Conservation (phyloP, 1,284 basidiomycete genomes). For the Austroboletus niveus region DNA sequence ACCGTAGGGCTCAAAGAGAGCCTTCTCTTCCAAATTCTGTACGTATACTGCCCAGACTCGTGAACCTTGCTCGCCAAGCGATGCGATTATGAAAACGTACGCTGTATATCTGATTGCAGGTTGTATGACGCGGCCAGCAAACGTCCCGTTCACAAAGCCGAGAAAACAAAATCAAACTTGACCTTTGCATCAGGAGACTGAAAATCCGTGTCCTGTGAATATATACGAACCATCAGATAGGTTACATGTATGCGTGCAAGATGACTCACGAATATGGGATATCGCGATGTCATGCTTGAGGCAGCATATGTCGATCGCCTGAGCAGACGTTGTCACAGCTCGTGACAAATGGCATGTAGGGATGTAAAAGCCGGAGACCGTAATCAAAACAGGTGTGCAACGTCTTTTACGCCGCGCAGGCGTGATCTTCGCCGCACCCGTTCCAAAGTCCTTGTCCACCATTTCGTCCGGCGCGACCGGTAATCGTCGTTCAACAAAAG, state of each 20-base stretch:
- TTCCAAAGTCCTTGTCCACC: conserved; percentile 97
- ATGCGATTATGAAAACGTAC: conserved; percentile 39
- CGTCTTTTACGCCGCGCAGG: conserved; percentile 98
- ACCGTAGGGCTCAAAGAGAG: conserved; percentile 75
- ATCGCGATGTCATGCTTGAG: conserved; percentile 88
- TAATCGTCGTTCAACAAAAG: conserved; percentile 85
- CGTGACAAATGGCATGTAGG: conserved; percentile 99
- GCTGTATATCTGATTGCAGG: conserved; percentile 83
- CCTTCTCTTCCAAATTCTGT: conserved; percentile 58
- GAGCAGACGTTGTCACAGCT: conserved; percentile 96
- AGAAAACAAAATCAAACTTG: conserved; percentile 87
- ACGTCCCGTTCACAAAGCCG: conserved; percentile 75
- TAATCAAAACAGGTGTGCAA: conserved; percentile 93
- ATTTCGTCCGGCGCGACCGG: conserved; percentile 89
- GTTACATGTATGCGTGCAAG: background rate
- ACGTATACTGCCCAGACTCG: conserved; percentile 63
- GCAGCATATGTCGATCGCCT: conserved; percentile 78
- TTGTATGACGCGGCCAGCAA: conserved; percentile 90
- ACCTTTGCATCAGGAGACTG: conserved; percentile 76
- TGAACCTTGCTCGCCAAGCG: conserved; percentile 1
- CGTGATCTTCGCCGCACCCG: conserved; percentile 99
- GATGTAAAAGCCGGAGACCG: conserved; percentile 89
- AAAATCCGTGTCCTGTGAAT: conserved; percentile 55
- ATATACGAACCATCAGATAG: background rate
- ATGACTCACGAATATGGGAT: conserved; percentile 71